Conservation (phyloP, 179 eudicot species). For the Silene vulgaris region DNA sequence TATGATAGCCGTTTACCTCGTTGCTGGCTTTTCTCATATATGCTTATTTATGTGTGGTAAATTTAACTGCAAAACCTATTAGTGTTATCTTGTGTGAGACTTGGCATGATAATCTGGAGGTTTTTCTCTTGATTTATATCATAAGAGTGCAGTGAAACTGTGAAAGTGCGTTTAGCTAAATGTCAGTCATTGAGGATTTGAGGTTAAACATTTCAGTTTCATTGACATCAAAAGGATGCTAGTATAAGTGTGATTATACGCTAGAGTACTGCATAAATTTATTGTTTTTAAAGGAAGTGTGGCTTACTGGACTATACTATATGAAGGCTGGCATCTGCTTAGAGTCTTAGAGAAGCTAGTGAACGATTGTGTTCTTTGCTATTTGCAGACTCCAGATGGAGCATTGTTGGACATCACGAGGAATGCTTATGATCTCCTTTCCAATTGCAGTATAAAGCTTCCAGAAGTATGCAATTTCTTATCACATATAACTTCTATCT, state of each 20-base stretch:
- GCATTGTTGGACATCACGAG: slow-evolving; percentile 75
- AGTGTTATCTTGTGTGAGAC: neutral
- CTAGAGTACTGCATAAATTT: slow-evolving; percentile 1
- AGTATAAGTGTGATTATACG: neutral
- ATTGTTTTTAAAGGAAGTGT: neutral
- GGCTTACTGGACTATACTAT: neutral
- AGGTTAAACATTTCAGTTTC: neutral
- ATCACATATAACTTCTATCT: slow-evolving; percentile 5
- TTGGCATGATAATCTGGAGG: neutral
- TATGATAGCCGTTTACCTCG: slow-evolving; percentile 7
- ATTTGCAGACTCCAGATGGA: slow-evolving; percentile 95
- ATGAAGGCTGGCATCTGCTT: neutral
- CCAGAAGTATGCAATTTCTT: slow-evolving; percentile 51
- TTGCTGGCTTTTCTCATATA: slow-evolving; percentile 4
- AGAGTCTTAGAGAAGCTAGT: slow-evolving; percentile 9
- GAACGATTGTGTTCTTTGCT: slow-evolving; percentile 1
- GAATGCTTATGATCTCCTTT: slow-evolving; percentile 88
- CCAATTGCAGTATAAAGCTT: slow-evolving; percentile 57
- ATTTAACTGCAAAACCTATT: neutral
- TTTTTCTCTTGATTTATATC: neutral
- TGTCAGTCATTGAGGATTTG: neutral
- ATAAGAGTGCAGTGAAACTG: neutral
- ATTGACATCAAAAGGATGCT: neutral
- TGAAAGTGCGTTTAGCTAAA: neutral
- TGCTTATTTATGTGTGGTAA: neutral